phyloP scores from a whole-genome alignment of 495 filamentous ascomycete species.

The Penicillium antarcticum region DNA sequence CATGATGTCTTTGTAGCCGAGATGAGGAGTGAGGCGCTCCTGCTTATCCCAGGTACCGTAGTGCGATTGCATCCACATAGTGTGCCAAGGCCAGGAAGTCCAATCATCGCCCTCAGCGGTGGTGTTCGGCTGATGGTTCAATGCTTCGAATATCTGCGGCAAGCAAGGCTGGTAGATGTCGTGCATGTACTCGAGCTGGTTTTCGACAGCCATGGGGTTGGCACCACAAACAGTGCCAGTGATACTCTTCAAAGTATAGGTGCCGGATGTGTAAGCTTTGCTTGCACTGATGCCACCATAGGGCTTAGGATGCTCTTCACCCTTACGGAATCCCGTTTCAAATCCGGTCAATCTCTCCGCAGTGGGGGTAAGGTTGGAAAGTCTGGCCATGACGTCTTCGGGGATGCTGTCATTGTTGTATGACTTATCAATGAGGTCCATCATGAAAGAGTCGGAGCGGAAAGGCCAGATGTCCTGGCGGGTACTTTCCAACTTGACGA shows the following conservation, averaged over 20 bases:
- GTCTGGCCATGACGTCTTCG: constrained; percentile 19
- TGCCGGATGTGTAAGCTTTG: constrained; percentile 44
- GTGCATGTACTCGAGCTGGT: constrained; percentile 28
- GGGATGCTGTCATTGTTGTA: constrained; percentile 17
- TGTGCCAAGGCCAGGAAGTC: constrained; percentile 32
- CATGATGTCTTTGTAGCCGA: constrained; percentile 34
- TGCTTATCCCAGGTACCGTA: constrained; percentile 37
- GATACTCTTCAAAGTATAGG: constrained; percentile 48
- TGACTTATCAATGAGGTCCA: constrained; percentile 32
- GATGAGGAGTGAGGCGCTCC: constrained; percentile 19
- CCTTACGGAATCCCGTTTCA: constrained; percentile 30
- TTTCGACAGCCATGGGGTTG: constrained; percentile 33
- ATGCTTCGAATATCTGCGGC: constrained; percentile 33
- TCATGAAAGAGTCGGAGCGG: constrained; percentile 22
- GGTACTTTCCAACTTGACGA: constrained; percentile 38
- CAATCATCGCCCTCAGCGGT: constrained; percentile 29
- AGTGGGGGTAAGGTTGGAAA: constrained; percentile 35
- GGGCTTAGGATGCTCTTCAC: constrained; percentile 19
- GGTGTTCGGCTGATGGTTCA: constrained; percentile 32
- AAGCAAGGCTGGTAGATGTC: constrained; percentile 44
- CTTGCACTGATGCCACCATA: constrained; percentile 44
- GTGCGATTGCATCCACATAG: constrained; percentile 37
- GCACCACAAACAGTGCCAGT: constrained; percentile 45
- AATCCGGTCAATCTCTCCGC: constrained; percentile 43
- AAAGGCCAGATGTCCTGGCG: constrained; percentile 39